Evolutionary conservation across 2,329 filamentous ascomycete species (phyloP).

Genomic region (Penicillium corylophilum): DNA sequence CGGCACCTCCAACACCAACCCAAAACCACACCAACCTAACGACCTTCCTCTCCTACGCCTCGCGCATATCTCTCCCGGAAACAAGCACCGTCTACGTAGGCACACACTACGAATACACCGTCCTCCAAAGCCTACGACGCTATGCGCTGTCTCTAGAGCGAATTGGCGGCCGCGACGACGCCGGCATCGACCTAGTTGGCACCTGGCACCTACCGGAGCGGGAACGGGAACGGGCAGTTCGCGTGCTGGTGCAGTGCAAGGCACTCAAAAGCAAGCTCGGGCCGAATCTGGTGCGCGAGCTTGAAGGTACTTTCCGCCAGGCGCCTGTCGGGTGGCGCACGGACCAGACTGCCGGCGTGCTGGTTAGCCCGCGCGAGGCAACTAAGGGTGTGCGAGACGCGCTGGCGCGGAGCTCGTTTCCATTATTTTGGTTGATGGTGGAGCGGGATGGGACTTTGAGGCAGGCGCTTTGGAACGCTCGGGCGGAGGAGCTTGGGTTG

Average conservation of each 20-base stretch:
- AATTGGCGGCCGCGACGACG: conserved; percentile 47
- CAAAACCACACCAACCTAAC: conserved; percentile 38
- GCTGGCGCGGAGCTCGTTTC: conserved; percentile 64
- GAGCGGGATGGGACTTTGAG: conserved; percentile 37
- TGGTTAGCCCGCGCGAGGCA: conserved; percentile 68
- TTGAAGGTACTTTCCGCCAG: conserved; percentile 67
- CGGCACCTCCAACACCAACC: conserved; percentile 34
- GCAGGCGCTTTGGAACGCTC: conserved; percentile 48
- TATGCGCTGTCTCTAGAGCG: conserved; percentile 44
- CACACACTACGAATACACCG: conserved; percentile 50
- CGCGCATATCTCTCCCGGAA: conserved; percentile 35
- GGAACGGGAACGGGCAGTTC: conserved; percentile 32
- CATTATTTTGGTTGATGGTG: conserved; percentile 64
- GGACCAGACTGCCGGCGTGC: conserved; percentile 64
- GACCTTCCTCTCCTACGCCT: conserved; percentile 44
- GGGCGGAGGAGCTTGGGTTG: conserved; percentile 39
- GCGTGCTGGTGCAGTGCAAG: conserved; percentile 50
- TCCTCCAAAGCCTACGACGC: conserved; percentile 39
- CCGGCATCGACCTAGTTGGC: conserved; percentile 49
- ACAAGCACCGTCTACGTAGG: conserved; percentile 45
- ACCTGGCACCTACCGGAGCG: conserved; percentile 44
- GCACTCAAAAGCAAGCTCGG: conserved; percentile 42
- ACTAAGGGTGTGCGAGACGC: conserved; percentile 78
- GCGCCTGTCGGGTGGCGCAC: conserved; percentile 73
- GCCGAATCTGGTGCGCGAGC: conserved; percentile 47